These are phyloP conservation scores for Calonectria pteridis DNA, from an alignment of 2,329 filamentous ascomycete genomes.

Conservation along the genomic window DNA sequence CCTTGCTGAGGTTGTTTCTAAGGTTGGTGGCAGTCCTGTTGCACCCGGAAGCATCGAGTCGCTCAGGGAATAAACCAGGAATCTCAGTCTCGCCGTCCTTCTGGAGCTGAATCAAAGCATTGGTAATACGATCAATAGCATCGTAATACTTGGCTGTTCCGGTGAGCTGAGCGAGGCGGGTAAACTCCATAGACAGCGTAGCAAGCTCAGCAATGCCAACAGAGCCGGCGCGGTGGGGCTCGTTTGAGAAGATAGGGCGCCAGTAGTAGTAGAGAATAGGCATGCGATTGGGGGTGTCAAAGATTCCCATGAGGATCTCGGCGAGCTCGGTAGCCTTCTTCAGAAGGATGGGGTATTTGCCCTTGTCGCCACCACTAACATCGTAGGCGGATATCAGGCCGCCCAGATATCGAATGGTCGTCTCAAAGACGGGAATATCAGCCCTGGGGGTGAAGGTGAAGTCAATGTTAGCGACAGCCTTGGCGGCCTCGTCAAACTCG, in stretches of 20 bases:
- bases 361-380: slow-evolving; percentile 73
- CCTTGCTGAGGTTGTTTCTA: slow-evolving; percentile 46
- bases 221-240: slow-evolving; percentile 71
- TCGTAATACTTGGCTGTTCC: slow-evolving; percentile 88
- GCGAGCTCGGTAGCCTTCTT: slow-evolving; percentile 84
- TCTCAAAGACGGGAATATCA: slow-evolving; percentile 92
- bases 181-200: slow-evolving; percentile 89
- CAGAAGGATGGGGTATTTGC: slow-evolving; percentile 74
- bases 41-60: slow-evolving; percentile 84
- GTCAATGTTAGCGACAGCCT: slow-evolving; percentile 79
- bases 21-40: slow-evolving; percentile 63
- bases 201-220: slow-evolving; percentile 80
- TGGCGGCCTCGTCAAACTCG: slow-evolving; percentile 84
- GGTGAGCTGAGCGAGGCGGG: slow-evolving; percentile 87
- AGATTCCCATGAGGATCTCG: slow-evolving; percentile 83
- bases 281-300: slow-evolving; percentile 96
- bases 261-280: slow-evolving; percentile 85
- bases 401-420: slow-evolving; percentile 90
- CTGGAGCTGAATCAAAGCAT: slow-evolving; percentile 83
- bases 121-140: slow-evolving; percentile 86
- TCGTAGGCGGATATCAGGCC: slow-evolving; percentile 90
- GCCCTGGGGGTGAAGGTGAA: slow-evolving; percentile 78
- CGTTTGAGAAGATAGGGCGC: slow-evolving; percentile 73
- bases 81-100: slow-evolving; percentile 72
- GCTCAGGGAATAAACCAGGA: slow-evolving; percentile 84